Evolutionary conservation across 768 basidiomycete species (phyloP).

Genomic region (Lactarius tabidus): DNA sequence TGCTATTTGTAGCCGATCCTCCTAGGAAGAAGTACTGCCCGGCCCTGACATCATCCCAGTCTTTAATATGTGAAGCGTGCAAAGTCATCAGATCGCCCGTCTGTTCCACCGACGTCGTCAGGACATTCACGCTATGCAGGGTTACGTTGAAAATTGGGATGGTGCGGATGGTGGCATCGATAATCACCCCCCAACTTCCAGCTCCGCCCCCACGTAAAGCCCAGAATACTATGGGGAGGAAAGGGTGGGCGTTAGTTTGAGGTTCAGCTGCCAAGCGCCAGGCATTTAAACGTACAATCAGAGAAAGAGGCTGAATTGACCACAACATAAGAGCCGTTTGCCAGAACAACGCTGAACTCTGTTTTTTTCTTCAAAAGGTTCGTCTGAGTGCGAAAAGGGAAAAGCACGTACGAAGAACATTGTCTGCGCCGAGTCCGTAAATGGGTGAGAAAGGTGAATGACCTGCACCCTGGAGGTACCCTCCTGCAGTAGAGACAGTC

Average conservation of each 20-base stretch:
- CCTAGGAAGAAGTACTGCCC: slow-evolving; percentile 33
- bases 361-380: not conserved
- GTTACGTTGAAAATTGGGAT: slow-evolving; percentile 35
- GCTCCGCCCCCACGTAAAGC: slow-evolving; percentile 2
- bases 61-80: slow-evolving; percentile 17
- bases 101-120: no score
- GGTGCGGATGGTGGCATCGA: slow-evolving; percentile 35
- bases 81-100: slow-evolving; percentile 36
- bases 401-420: no score
- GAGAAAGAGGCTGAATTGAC: slow-evolving; percentile 7
- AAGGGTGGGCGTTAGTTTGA: not conserved
- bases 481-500: slow-evolving; percentile 27
- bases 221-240: not conserved
- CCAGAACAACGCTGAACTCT: slow-evolving; percentile 18
- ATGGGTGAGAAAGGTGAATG: slow-evolving; percentile 28
- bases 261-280: not conserved
- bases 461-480: slow-evolving; percentile 29
- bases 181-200: slow-evolving; percentile 39
- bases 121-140: slow-evolving; percentile 30
- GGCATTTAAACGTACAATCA: slow-evolving; percentile 11
- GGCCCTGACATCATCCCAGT: slow-evolving; percentile 6
- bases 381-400: no score
- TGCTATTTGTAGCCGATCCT: slow-evolving; percentile 9
- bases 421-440: slow-evolving; percentile 29
- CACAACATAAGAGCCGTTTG: slow-evolving; percentile 4